Evolutionary conservation across 148 eudicot species (phyloP).

Genomic region (Vaccinium myrtillus): DNA sequence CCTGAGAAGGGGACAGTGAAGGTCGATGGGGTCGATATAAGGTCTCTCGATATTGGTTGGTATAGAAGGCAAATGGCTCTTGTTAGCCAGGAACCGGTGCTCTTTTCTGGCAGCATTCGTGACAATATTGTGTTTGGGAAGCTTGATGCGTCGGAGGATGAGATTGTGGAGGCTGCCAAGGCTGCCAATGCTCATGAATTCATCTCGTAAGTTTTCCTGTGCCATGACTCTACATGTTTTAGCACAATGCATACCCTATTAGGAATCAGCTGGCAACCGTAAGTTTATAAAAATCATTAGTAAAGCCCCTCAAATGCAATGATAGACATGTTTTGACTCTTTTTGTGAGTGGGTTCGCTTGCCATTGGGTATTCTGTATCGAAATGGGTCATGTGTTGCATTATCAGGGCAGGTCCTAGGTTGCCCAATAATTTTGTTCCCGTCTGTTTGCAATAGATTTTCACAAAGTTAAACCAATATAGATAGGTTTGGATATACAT

Average conservation of each 20-base stretch:
- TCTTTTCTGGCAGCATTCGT: constrained; percentile 66
- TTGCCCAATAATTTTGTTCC: too few species aligned
- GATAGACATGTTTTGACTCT: neutral
- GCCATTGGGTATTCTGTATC: neutral
- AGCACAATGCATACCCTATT: neutral
- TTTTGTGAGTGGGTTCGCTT: neutral
- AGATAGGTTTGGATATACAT: neutral
- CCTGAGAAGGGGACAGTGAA: constrained; percentile 62
- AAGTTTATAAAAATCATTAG: neutral
- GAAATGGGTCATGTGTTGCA: neutral
- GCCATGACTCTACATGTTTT: neutral
- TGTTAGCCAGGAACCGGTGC: constrained; percentile 90
- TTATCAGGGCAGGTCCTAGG: neutral
- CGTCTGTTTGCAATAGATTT: neutral
- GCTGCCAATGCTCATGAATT: constrained; percentile 78
- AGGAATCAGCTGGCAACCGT: neutral
- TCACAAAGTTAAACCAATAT: neutral
- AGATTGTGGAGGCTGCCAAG: constrained; percentile 59
- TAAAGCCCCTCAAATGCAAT: neutral
- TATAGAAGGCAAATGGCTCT: constrained; percentile 69
- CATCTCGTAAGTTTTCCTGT: constrained; percentile 62
- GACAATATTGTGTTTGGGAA: constrained; percentile 73
- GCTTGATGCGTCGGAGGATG: constrained; percentile 65
- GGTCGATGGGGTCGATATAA: constrained; percentile 70
- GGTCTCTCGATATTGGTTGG: constrained; percentile 63